Conservation (phyloP, 176 grass and related monocot species). For the Cymbopogon citratus region DNA sequence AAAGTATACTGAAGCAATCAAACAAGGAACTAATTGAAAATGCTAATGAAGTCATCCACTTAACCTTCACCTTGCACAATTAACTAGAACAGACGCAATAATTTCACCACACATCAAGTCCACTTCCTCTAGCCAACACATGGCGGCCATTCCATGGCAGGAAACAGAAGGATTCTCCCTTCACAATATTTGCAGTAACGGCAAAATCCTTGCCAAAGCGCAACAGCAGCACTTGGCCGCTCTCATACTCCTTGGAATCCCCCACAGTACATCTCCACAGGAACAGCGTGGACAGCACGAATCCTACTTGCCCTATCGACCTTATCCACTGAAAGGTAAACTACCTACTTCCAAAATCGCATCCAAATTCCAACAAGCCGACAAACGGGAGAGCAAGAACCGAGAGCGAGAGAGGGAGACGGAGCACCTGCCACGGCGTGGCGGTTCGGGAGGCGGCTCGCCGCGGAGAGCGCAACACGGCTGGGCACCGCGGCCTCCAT, state of each 20-base stretch:
- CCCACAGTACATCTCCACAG: neutral
- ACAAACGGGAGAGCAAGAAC: neutral
- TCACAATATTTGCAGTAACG: neutral
- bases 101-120: neutral
- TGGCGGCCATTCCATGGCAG: neutral
- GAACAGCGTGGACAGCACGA: neutral
- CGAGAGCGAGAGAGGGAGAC: neutral
- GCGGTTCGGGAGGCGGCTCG: conserved; percentile 11
- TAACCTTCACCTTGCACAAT: neutral
- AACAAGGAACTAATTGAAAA: neutral
- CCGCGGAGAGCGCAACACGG: conserved; percentile 28
- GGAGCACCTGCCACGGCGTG: conserved; percentile 15
- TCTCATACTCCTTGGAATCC: neutral
- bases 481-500: conserved; percentile 41
- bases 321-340: conserved; percentile 6
- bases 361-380: neutral
- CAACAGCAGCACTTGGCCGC: neutral
- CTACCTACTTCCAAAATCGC: neutral
- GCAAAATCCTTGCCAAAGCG: neutral
- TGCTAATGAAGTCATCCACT: neutral
- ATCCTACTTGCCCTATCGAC: neutral
- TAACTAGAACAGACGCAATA: neutral
- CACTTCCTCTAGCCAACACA: neutral
- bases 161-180: neutral
- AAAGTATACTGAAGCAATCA: neutral